Base-by-base conservation (phyloP, 2,329 filamentous ascomycete species). In the Leptographium flavum region DNA sequence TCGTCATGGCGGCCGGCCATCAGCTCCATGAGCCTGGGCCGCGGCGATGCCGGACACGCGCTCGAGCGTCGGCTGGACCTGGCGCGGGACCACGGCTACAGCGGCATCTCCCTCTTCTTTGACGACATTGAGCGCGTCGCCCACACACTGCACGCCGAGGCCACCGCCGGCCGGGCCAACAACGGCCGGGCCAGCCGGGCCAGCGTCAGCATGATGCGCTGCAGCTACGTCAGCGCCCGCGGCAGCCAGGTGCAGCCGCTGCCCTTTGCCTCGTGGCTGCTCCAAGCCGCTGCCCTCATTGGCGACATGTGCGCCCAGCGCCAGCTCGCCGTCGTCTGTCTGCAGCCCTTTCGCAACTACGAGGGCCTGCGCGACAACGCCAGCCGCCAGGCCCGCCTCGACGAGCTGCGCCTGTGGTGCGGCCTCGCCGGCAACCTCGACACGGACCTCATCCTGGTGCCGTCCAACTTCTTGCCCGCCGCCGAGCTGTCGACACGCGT, bases 261-360 rank as follows among this genome's bases (percentile, higher is more conserved):
- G 13, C 13, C 37, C 8, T 7, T 6, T 15, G 21, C 14, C 8
- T 9, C 22, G 37, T n/a, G 14, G 37, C 40, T 48, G 22, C 14
- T 74, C 14, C 52, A 57, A 17, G 73, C 73, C 4, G 71, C 75
- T 5, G 53, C 58, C 3, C 53, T 64, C 28, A 63, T 76, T 27
- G 63, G 64, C 31, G 48, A 55, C 2, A 61, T 77, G 37, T 74
- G 70, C 55, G 56, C 63, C 42, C 60, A 62, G 3, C 62, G 67
- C 28, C 53, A 52, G 17, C 63, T 77, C 25, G 52, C 58, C 5
- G 65, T 77, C 48, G 65, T 76, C 54, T 70, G 68, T 44, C 63
- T 81, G 4, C 76, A 79, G 54, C 78, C 78, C 3, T 81, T 82
- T 57, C 68, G 68, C 62, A 70, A 79, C 59, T 79, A 76, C 57